Evolutionary conservation across 2,329 filamentous ascomycete genomes (phyloP).

Genomic region (Pyrenophora graminea): DNA sequence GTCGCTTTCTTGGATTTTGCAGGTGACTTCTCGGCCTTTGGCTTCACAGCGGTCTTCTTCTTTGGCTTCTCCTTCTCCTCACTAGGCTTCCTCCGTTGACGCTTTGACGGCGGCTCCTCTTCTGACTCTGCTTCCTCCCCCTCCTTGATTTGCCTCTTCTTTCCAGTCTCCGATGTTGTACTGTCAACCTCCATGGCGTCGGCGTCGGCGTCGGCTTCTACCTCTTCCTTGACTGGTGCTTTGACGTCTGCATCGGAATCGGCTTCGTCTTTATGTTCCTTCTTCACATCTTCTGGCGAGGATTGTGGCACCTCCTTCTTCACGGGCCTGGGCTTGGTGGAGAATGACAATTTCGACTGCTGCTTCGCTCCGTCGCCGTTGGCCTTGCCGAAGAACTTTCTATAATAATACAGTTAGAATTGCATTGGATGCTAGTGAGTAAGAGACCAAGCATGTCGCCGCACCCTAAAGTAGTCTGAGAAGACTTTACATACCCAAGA

Average conservation of each 20-base stretch:
- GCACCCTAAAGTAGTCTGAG: slow-evolving; percentile 76
- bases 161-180: slow-evolving; percentile 29
- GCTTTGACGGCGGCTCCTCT: slow-evolving; percentile 44
- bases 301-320: slow-evolving; percentile 35
- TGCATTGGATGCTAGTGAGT: not conserved
- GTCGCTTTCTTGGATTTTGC: slow-evolving; percentile 23
- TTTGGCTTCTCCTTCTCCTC: slow-evolving; percentile 26
- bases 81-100: slow-evolving; percentile 39
- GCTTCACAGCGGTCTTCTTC: slow-evolving; percentile 24
- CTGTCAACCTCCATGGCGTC: slow-evolving; percentile 37
- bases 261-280: slow-evolving; percentile 19
- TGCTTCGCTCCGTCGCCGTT: slow-evolving; percentile 67
- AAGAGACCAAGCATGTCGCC: slow-evolving; percentile 27
- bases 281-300: slow-evolving; percentile 23
- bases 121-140: slow-evolving; percentile 39
- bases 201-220: slow-evolving; percentile 21
- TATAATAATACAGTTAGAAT: slow-evolving; percentile 47
- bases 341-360: slow-evolving; percentile 80
- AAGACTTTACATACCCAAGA: slow-evolving; percentile 80
- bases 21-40: slow-evolving; percentile 26
- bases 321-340: slow-evolving; percentile 56
- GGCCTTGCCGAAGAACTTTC: slow-evolving; percentile 80
- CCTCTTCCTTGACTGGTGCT: slow-evolving; percentile 24
- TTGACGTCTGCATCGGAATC: slow-evolving; percentile 26
- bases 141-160: slow-evolving; percentile 38